phyloP scores from a whole-genome alignment of 129 eudicot species.

The Helianthus tuberosus region DNA sequence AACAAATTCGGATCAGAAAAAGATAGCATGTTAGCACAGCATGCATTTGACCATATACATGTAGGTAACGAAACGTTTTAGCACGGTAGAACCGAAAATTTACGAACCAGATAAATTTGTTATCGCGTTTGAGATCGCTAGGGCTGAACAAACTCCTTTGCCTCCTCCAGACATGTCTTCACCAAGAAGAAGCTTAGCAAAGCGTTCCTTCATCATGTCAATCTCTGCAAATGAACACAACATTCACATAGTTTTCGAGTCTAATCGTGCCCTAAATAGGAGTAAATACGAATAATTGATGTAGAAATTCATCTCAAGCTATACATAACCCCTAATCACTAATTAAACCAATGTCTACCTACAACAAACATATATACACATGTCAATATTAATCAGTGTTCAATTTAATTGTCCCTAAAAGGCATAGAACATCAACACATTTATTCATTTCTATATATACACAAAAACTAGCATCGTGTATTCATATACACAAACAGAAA shows the following conservation, averaged over 20 bases:
- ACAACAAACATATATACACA: constrained; percentile 1
- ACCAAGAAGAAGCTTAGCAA: constrained; percentile 93
- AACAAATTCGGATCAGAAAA: constrained; percentile 1
- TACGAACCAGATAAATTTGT: constrained; percentile 85
- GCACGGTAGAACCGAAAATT: neutral
- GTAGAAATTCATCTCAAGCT: constrained; percentile 9
- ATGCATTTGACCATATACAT: neutral
- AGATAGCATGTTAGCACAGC: neutral
- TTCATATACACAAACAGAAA: neutral
- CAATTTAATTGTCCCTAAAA: constrained; percentile 8
- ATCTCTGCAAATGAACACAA: constrained; percentile 41
- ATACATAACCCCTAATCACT: constrained; percentile 7
- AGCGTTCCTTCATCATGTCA: constrained; percentile 96
- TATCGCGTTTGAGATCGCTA: constrained; percentile 93
- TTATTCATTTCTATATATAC: neutral
- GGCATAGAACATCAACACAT: neutral
- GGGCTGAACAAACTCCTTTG: constrained; percentile 91
- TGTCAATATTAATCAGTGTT: neutral
- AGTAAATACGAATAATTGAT: neutral
- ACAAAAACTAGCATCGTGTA: neutral
- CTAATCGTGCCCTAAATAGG: constrained; percentile 3
- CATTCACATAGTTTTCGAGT: neutral
- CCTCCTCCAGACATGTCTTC: constrained; percentile 99
- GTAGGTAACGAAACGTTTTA: neutral
- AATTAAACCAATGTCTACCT: neutral